Evolutionary conservation across 2,329 filamentous ascomycete species (phyloP).

Genomic region (Sarocladiaceae sp.): DNA sequence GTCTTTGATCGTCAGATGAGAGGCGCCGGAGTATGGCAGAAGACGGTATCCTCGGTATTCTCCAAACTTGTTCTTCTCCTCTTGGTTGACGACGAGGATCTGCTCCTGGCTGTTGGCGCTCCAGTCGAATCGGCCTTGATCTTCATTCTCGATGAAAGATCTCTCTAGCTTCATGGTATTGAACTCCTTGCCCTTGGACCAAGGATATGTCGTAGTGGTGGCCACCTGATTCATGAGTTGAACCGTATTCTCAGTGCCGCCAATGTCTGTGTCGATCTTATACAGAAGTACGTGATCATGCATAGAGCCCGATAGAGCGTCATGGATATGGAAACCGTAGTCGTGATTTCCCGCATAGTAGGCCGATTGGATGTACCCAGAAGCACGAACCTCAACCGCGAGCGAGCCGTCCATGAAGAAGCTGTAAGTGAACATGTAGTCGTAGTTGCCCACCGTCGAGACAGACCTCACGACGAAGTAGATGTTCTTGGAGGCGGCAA

Average conservation of each 20-base stretch:
- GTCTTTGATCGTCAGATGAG: conserved; percentile 37
- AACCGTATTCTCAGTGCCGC: conserved; percentile 29
- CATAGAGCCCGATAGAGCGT: conserved; percentile 30
- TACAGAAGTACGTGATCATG: conserved; percentile 33
- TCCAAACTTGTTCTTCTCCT: conserved; percentile 39
- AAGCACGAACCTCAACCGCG: conserved; percentile 32
- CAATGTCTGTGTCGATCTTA: conserved; percentile 34
- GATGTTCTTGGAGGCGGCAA: conserved; percentile 40
- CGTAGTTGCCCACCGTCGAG: conserved; percentile 34
- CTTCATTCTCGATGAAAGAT: conserved; percentile 31
- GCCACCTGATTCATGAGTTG: conserved; percentile 26
- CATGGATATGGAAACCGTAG: conserved; percentile 28
- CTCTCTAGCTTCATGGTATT: conserved; percentile 44
- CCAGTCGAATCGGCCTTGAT: conserved; percentile 32
- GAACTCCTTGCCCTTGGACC: conserved; percentile 35
- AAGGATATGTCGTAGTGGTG: conserved; percentile 32
- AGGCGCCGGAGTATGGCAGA: conserved; percentile 23
- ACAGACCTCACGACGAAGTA: conserved; percentile 38
- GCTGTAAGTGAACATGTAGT: conserved; percentile 31
- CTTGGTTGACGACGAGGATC: conserved; percentile 39
- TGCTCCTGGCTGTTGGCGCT: conserved; percentile 35
- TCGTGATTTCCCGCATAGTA: conserved; percentile 27
- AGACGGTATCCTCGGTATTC: conserved; percentile 41
- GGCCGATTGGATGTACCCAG: conserved; percentile 32
- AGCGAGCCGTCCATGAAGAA: conserved; percentile 31